These are phyloP conservation scores for Leccinum arenicola DNA, from an alignment of 768 basidiomycete genomes.

Conservation along the genomic window DNA sequence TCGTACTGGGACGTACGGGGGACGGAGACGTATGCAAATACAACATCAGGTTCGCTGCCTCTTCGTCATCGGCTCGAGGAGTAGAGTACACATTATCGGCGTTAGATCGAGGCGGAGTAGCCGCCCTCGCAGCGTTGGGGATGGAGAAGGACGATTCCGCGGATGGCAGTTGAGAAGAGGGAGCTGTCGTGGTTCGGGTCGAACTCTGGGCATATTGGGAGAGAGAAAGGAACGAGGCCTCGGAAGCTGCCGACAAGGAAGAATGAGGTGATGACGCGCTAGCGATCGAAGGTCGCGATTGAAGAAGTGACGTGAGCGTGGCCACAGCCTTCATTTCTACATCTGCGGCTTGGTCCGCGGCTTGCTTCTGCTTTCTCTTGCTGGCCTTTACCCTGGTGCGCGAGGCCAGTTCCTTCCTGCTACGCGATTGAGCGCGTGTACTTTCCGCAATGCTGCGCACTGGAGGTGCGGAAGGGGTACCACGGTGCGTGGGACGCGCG, in stretches of 20 bases:
- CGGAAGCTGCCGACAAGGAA: conserved; percentile 66
- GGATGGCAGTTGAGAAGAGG: conserved; percentile 38
- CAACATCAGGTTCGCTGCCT: conserved; percentile 84
- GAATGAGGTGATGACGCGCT: conserved; percentile 70
- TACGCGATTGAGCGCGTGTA: conserved; percentile 44
- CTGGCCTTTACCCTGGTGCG: conserved; percentile 38
- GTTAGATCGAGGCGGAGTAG: conserved; percentile 35
- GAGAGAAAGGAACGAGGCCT: conserved; percentile 60
- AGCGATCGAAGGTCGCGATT: conserved; percentile 59
- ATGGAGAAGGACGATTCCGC: conserved; percentile 39
- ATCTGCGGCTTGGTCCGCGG: conserved; percentile 37
- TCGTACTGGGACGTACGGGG: conserved; percentile 60
- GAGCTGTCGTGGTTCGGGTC: conserved; percentile 46
- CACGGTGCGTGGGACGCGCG: conserved; percentile 20
- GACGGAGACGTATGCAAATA: conserved; percentile 85
- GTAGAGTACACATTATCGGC: conserved; percentile 41
- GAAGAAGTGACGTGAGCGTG: conserved; percentile 70
- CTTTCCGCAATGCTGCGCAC: conserved; percentile 46
- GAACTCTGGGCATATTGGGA: conserved; percentile 70
- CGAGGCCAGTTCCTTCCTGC: conserved; percentile 39
- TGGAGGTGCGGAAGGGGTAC: conserved; percentile 7
- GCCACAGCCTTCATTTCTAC: conserved; percentile 83
- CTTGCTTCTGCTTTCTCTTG: conserved; percentile 51
- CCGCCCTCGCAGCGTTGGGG: conserved; percentile 22
- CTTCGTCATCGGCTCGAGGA: conserved; percentile 61